Evolutionary conservation across 2,329 filamentous ascomycete species (phyloP), one percentile per base, ranked within the genome.

Genomic region (Ceratocystis smalleyi): DNA sequence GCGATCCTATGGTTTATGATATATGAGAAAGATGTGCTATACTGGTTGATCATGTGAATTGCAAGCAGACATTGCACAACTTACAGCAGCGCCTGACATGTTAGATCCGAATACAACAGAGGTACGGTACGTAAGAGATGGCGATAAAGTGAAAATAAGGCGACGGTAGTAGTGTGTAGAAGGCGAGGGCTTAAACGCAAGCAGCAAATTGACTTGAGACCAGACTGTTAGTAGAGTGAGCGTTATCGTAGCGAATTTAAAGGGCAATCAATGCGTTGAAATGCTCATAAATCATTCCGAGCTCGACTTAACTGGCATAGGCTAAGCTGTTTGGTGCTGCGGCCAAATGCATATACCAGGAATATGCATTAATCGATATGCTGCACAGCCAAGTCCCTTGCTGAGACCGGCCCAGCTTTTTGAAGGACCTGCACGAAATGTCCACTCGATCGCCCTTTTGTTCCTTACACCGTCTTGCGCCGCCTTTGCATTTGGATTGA

Each of bases 1-100:
- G 75, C 94, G 85, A 75, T 92, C 90, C 91, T 96, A 61, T 45
- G 61, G 54, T 40, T 17, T 24, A 47, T 5, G 24, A 54, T 40
- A 47, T 6, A 22, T 57, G 54, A 54, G 30, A 62, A 62, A 62
- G 43, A 30, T 40, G 45, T 2, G 15, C 19, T 24, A 24, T 51
- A 15, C 3, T 2, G 19, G 47, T 24, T n/a, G 60, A 15, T 24
- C 40, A 5, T 3, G 17, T 15, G 49, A 32, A 15, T n/a, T 7
- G 35, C 19, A 49, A 35, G 40, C 40, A 47, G 59, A 47, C 19
- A 24, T n/a, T 22, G 61, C 47, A 59, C 65, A 61, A 69, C 73
- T 68, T 72, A 76, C 75, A 70, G 70, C 72, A 67, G 74, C 74
- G 66, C 75, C 75, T 62, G 75, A 76, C 75, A 76, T 76, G 24